These are phyloP conservation scores for Colletotrichum trifolii DNA, from an alignment of 2,329 filamentous ascomycete genomes.

Conservation along the genomic window DNA sequence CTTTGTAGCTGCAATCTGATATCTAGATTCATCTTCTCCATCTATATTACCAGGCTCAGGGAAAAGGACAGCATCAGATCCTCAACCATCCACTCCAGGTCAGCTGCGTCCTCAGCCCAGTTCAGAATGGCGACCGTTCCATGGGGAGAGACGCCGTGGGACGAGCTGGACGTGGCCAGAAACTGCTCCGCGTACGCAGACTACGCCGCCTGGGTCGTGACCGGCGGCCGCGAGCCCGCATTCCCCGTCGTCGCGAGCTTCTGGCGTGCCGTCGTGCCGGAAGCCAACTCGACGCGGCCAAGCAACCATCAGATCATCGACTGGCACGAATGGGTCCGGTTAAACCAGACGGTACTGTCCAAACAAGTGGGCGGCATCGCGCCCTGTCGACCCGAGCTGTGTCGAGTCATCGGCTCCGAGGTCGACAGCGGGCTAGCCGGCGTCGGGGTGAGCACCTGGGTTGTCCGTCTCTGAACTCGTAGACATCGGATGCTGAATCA, in stretches of 20 bases:
- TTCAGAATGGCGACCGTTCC: slow-evolving; percentile 10
- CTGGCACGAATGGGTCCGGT: slow-evolving; percentile 33
- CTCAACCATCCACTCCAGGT: background rate
- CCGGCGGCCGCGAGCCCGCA: slow-evolving; percentile 10
- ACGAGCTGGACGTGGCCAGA: slow-evolving; percentile 3
- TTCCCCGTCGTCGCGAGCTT: slow-evolving; percentile 21
- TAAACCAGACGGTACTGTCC: slow-evolving; percentile 1
- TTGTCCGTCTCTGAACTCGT: background rate
- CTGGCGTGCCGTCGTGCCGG: slow-evolving; percentile 16
- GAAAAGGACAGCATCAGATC: no score
- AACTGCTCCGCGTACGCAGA: slow-evolving; percentile 23
- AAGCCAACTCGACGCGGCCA: background rate
- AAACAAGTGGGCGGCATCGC: background rate
- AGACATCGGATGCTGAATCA: background rate
- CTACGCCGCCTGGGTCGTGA: slow-evolving; percentile 30
- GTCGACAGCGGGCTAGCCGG: slow-evolving; percentile 21
- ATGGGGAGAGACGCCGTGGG: slow-evolving; percentile 11
- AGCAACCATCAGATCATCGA: slow-evolving; percentile 13
- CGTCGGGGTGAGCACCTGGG: background rate
- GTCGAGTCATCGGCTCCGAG: slow-evolving; percentile 18
- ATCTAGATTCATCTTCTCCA: no score
- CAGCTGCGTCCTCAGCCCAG: background rate
- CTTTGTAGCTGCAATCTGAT: no score
- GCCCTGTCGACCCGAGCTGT: slow-evolving; percentile 13
- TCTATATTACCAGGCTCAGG: fast-evolving